Base-by-base conservation (phyloP, 2,329 filamentous ascomycete genomes). In the Dothistroma pini region DNA sequence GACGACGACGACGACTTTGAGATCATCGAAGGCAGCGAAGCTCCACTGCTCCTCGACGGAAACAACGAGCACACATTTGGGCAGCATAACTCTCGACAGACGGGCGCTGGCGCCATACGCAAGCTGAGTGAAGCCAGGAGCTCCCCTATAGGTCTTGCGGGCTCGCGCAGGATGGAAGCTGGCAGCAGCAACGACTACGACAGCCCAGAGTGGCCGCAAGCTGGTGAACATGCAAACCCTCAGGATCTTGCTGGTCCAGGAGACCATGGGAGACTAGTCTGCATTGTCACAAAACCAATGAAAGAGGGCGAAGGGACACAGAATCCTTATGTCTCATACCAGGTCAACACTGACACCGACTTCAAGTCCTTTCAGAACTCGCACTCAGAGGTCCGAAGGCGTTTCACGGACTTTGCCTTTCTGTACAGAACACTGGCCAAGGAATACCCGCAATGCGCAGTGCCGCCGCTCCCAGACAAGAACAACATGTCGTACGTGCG, bases 401-500 rank as follows among this genome's bases (percentile, higher is more conserved):
- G 95, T 72, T 99, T 97, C 78, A 97, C 93, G 69, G 95, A 99
- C 79, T 99, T 99, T 74, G 89, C 96, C 69, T 99, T 96, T 75
- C 86, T 99, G 64, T 97, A 91, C 80, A 97, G 96, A 78, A 88
- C 90, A 34, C 86, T 99, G 56, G 87, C 84, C 65, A 88, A 87
- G 74, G 93, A 97, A 75, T 97, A 91, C 71, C 91, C 92, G 62
- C 90, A 91, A 79, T 91, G 89, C 76, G 95, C 95, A 53, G 91
- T 99, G 3, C 95, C 95, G 32, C 95, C 95, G 52, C 82, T 99
- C 57, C 95, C 95, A 57, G 95, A 97, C 78, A 99, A 97, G 82
- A 93, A 97, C 81, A 96, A 96, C 78, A 96, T 99, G 90, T 92
- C 96, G 73, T 97, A 97, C 74, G 95, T 97, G 56, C 90, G 93